phyloP scores from a whole-genome alignment of 2,329 filamentous ascomycete species.

The Dryadomyces sulphureus region DNA sequence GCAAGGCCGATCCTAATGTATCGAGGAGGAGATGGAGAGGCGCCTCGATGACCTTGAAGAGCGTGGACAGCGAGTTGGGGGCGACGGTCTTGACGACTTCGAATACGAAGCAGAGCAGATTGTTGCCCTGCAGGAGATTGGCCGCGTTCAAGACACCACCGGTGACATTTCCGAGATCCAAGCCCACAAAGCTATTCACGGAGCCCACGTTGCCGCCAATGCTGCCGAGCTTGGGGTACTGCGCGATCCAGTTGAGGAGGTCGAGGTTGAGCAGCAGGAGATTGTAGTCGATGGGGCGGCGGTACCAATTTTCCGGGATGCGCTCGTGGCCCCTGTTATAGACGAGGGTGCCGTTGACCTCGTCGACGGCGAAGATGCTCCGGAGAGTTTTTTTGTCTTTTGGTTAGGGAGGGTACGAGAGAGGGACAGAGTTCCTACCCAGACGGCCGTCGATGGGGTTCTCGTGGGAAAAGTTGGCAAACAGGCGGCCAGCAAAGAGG shows the following conservation, averaged over 20 bases:
- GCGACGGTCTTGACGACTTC: background rate
- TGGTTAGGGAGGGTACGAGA: background rate
- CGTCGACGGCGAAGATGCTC: background rate
- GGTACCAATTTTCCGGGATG: background rate
- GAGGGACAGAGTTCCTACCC: background rate
- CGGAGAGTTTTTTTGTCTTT: background rate
- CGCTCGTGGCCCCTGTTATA: background rate
- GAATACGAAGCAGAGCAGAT: background rate
- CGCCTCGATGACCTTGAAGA: background rate
- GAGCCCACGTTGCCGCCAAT: background rate
- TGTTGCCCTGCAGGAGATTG: background rate
- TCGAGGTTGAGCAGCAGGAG: background rate
- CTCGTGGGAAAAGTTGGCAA: slow-evolving; percentile 27
- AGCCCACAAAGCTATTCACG: background rate
- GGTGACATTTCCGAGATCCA: background rate
- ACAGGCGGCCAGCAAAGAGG: slow-evolving; percentile 26
- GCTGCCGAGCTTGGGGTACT: background rate
- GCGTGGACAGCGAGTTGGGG: background rate
- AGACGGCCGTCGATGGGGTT: background rate
- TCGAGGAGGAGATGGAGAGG: background rate
- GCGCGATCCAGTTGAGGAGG: background rate
- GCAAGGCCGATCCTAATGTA: background rate
- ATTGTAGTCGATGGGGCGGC: background rate
- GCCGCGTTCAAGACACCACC: background rate
- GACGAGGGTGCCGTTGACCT: background rate